Evolutionary conservation across 768 basidiomycete species (phyloP), one percentile per base, ranked within the genome.

Genomic region (Boletus speciosus): DNA sequence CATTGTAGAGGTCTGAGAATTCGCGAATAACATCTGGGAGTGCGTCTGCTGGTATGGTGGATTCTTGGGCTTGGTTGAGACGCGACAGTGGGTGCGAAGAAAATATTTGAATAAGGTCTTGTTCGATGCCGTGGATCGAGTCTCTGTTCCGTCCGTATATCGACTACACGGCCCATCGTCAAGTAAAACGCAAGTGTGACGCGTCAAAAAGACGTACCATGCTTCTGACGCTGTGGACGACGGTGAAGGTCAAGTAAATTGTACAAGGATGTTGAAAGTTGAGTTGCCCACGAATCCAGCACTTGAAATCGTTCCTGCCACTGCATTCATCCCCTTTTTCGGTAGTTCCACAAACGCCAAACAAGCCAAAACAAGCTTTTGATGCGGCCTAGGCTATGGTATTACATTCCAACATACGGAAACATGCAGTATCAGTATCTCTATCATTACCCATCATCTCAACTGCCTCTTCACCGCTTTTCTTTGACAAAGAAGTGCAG

Each of bases 401-500:
- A 19, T 4, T 38, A 49, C 12, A 61, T 34, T 46, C 29, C 21
- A 49, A 32, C 31, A 39, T 9, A 25, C 29, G 8, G 6, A 27
- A 5, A 19, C 21, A 29, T 5, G 52, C 47, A 31, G 31, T 38
- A 9, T 46, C 21, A 23, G 23, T 27, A 27, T 50, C 48, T 50
- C 58, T 25, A 12, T 29, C 9, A 7, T 29, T 1, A 16, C 6
- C 11, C 25, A 37, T 32, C 35, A 43, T 41, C 55, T 52, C 44
- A 27, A 38, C 55, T 40, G n/a, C 25, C 34, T 27, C 8, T 29
- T 69, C 58, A 69, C 52, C 69, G 69, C 54, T 69, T 78, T 77
- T 98, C 95, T 72, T 89, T 90, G 47, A 98, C 95, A 66, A 85
- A 94, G 71, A 86, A 85, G 65, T 96, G 90, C 27, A 98, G 75